phyloP scores from a whole-genome alignment of 129 eudicot genomes.

The Logfia minima region DNA sequence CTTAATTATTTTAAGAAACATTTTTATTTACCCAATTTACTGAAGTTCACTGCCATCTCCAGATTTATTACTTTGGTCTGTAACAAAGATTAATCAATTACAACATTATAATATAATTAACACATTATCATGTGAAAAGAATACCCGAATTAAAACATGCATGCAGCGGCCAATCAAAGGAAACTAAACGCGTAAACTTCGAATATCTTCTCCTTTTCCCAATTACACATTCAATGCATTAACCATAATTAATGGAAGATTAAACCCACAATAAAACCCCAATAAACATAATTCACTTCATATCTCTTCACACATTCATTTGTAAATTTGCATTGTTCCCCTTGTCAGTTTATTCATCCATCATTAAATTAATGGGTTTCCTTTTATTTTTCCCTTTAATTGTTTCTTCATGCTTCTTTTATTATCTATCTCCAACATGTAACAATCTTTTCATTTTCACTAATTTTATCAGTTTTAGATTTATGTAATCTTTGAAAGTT shows the following conservation, averaged over 20 bases:
- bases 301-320: neutral
- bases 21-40: no score
- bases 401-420: slow-evolving; percentile 20
- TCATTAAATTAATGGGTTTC: slow-evolving; percentile 36
- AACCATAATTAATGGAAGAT: slow-evolving; percentile 25
- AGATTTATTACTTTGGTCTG: no score
- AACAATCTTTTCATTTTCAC: slow-evolving; percentile 9
- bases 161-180: slow-evolving; percentile 36
- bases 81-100: no score
- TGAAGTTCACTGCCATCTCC: no score
- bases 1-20: no score
- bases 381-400: slow-evolving; percentile 23
- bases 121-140: neutral
- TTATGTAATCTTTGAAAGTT: neutral
- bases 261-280: slow-evolving; percentile 26
- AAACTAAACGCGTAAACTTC: slow-evolving; percentile 50
- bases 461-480: neutral
- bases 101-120: neutral
- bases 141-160: slow-evolving; percentile 23
- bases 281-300: neutral
- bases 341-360: neutral
- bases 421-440: slow-evolving; percentile 39
- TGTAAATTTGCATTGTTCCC: neutral
- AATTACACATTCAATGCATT: slow-evolving; percentile 29
- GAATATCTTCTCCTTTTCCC: slow-evolving; percentile 30